Base-by-base conservation (phyloP, 2,329 filamentous ascomycete genomes). In the Bipolaris victoriae region DNA sequence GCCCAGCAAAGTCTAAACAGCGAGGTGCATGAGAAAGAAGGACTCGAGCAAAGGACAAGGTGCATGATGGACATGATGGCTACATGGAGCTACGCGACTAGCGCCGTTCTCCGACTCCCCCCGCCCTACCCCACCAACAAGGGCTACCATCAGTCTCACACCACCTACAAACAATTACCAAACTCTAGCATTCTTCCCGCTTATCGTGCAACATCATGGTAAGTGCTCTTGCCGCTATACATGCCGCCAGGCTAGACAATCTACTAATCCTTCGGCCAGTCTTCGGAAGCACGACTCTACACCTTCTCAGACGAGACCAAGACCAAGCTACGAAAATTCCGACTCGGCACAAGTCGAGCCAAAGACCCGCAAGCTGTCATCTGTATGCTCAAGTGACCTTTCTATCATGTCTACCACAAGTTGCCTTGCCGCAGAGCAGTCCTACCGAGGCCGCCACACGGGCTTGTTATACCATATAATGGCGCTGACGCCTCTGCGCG, bases 311-410 rank as follows among this genome's bases (percentile, higher is more conserved):
- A 88, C 63, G 91, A 95, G 79, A 97, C 92, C 44, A 95, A 90
- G 79, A 88, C 92, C 65, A 89, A 93, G 73, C 86, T 99, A 65
- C 90, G 91, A 77, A 98, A 97, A 79, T 99, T 99, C 81, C 90
- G 95, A 49, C 84, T 99, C 26, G 87, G 89, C 24, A 98, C 95
- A 2, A 97, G 93, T 33, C 84, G 95, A 64, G 88, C 92, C 50
- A 94, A 89, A 74, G 88, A 89, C 45, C 90, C 93, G 0, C 92
- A 97, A 81, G 95, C 93, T 60, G 88, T 96, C 61, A 96, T 99
- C 68, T 98, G 95, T 98, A 90, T 79, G 88, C 55, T 29, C 48
- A 41, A 49, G 24, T 26, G 46, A 54, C 26, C 58, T 24, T 39
- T 52, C 20, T 31, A 31, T 60, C 54, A 48, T 46, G 26, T 37